Percentiles rank a stretch among this genome's conserved stretches.
Conservation (phyloP, 1,284 basidiomycete genomes). For the Puccinia polysora region DNA sequence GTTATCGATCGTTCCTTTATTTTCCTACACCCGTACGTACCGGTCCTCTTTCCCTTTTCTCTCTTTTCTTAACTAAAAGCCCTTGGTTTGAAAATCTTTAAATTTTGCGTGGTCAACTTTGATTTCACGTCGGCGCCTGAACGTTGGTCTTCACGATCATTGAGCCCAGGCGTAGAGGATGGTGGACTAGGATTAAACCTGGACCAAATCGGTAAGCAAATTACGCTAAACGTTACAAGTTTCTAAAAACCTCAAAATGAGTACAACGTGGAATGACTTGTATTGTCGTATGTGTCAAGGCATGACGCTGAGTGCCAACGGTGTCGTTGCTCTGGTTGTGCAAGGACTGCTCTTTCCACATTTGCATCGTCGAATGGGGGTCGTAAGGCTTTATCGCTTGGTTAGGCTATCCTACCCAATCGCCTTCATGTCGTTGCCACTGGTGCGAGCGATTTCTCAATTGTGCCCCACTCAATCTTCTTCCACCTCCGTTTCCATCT, state of each 20-base stretch:
- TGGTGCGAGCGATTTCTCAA: too few species aligned
- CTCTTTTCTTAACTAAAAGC: too few species aligned
- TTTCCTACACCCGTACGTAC: too few species aligned
- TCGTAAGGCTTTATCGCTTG: neutral
- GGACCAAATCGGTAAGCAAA: slow-evolving; percentile 21
- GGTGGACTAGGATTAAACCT: slow-evolving; percentile 10
- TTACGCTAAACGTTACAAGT: neutral
- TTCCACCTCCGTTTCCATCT: too few species aligned
- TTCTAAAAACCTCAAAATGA: neutral
- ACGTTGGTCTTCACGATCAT: neutral
- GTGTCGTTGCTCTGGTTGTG: slow-evolving; percentile 3
- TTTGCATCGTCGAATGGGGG: slow-evolving; percentile 1
- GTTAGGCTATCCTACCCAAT: slow-evolving; percentile 9
- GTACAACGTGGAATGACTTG: too few species aligned
- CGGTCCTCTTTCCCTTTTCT: too few species aligned
- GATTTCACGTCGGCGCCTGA: too few species aligned
- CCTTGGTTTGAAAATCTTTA: too few species aligned
- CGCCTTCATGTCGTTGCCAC: neutral
- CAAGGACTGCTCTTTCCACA: slow-evolving; percentile 1
- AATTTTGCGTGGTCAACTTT: too few species aligned
- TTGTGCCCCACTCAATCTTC: too few species aligned
- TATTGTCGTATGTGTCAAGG: too few species aligned
- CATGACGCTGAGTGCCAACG: slow-evolving; percentile 8
- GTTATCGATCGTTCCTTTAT: too few species aligned
- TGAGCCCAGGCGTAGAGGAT: slow-evolving; percentile 8